Evolutionary conservation across 2,329 filamentous ascomycete genomes (phyloP).

Genomic region (Albophoma yamanashiensis): DNA sequence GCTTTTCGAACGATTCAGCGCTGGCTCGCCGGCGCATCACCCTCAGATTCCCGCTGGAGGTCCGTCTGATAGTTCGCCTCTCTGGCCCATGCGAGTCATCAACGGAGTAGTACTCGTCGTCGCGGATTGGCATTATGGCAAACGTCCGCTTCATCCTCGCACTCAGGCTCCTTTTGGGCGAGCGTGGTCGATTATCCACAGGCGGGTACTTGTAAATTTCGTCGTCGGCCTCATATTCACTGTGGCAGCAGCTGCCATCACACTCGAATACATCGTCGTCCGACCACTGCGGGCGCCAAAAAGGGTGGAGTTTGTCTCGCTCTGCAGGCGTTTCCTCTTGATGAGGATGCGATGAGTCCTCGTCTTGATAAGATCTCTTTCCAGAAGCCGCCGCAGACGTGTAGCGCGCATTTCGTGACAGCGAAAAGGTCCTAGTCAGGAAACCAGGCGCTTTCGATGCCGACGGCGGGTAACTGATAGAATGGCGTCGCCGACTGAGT

Average conservation of each 20-base stretch:
- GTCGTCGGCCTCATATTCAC: constrained; percentile 27
- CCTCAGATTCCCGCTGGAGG: constrained; percentile 47
- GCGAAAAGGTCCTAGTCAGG: constrained; percentile 40
- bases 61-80: constrained; percentile 47
- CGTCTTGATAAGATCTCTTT: constrained; percentile 14
- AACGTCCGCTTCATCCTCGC: constrained; percentile 47
- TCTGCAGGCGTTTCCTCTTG: constrained; percentile 38
- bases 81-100: constrained; percentile 30
- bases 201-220: constrained; percentile 35
- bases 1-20: constrained; percentile 26
- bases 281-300: constrained; percentile 46
- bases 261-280: constrained; percentile 20
- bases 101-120: constrained; percentile 21
- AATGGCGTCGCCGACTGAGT: constrained; percentile 36
- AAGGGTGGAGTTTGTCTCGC: constrained; percentile 45
- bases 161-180: constrained; percentile 38
- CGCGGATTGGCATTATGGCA: constrained; percentile 44
- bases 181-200: constrained; percentile 35
- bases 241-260: constrained; percentile 18
- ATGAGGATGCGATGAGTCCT: constrained; percentile 25
- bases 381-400: constrained; percentile 14
- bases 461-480: constrained; percentile 28
- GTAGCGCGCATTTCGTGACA: constrained; percentile 31
- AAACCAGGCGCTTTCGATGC: constrained; percentile 30
- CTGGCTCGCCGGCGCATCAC: constrained; percentile 46